Base-by-base conservation (phyloP, 2,329 filamentous ascomycete genomes). In the Coniella vitis region DNA sequence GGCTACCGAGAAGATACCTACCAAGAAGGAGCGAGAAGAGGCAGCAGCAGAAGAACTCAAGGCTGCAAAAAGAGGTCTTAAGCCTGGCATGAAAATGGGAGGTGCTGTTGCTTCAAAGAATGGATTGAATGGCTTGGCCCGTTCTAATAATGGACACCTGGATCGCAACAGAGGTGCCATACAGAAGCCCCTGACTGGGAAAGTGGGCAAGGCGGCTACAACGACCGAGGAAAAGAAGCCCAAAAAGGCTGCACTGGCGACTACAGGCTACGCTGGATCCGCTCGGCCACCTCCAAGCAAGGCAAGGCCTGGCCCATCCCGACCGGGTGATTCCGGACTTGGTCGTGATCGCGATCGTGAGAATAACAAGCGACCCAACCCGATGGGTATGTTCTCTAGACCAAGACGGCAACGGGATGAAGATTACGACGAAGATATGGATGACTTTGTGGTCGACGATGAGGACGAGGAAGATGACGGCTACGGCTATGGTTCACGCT, bases 201-300 rank as follows among this genome's bases (percentile, higher is more conserved):
- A 47, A n/a, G 17, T 39, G 31, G 58, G 49, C 67, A 58, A 56
- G 54, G 25, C 25, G 25, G 56, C 54, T 36, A 45, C 54, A 51
- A 60, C 65, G 46, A 61, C 66, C 47, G 68, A 70, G 22, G 74
- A 75, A 51, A 82, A 80, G 66, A 83, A 79, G 60, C 53, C 76
- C 22, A 83, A 83, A 61, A 83, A 82, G 60, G 74, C 80, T 4
- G 78, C 77, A 1, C 58, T 68, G 13, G 78, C 78, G n/a, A 83
- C 79, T 2, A 83, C 79, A 9, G 81, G 81, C 19, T 85, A 85
- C 57, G 73, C 78, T 0, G 81, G 81, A 36, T 84, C 81, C 13
- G 80, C 81, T 9, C 74, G 81, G 14, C 78, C 79, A n/a, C 73
- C 70, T 43, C 72, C 76, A 9, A 68, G 63, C 17, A 53, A 53